Base-by-base conservation (phyloP, 2,329 filamentous ascomycete species). In the Didymella glomerata region DNA sequence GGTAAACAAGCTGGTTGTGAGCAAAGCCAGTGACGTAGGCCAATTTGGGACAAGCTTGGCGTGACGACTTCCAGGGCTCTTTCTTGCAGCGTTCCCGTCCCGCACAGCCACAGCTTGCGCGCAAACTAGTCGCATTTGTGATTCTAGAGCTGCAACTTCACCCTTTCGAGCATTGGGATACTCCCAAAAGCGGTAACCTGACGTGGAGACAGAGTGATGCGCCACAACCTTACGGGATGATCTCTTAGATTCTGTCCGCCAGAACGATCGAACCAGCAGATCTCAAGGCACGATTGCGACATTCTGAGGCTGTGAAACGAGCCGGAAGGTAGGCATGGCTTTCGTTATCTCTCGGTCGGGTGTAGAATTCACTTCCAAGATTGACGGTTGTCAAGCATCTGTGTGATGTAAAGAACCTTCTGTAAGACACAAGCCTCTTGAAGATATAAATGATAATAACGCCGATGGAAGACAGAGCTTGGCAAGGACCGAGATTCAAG, bases 1-100 rank as follows among this genome's bases (percentile, higher is more conserved):
- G 62, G 64, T 51, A 54, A 60, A 61, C 60, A 60, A 62, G 50
- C 49, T 54, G 58, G 22, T 9, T 48, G 41, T 57, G 18, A 27
- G 7, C 22, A 20, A 51, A 40, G 44, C 20, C 25, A 28, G 53
- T 57, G 48, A 61, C 58, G 58, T 57, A 61, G 45, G 58, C 58
- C 58, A 61, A 57, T 52, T 13, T 25, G 25, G 41, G 48, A 51
- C 11, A 57, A 40, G 28, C 53, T 53, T 56, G 53, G 58, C 48
- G 30, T 32, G 38, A 50, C 49, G 47, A 50, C 50, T 25, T 20
- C 18, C 36, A 40, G 36, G n/a, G 36, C 36, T 54, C 34, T 45
- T 41, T 41, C 32, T 42, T 41, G 27, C 32, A 14, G 14, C 18
- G 24, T 2, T 32, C 22, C 47, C 48, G 51, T 40, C 28, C 18